Evolutionary conservation across 192 early-diverging fungal species (phyloP).

Genomic region (Backusella luteola): DNA sequence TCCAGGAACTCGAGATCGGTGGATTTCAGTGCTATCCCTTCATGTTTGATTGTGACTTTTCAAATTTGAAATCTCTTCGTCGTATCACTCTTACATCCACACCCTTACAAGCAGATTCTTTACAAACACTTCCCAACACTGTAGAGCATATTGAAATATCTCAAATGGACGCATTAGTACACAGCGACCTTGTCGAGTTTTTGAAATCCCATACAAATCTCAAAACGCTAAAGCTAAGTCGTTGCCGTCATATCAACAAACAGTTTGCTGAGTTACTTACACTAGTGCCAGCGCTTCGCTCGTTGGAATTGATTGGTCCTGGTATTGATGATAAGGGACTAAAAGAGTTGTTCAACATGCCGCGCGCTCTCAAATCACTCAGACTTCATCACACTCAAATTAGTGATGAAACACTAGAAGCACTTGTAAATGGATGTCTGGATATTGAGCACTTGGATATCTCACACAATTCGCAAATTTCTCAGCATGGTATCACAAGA

Average conservation of each 20-base stretch:
- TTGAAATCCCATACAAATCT: background rate
- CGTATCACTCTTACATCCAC: background rate
- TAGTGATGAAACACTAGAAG: background rate
- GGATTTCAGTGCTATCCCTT: constrained; percentile 2
- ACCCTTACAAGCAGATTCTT: background rate
- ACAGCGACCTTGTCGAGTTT: background rate
- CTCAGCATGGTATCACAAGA: background rate
- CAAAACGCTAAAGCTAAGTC: background rate
- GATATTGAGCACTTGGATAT: constrained; percentile 3
- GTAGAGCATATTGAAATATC: background rate
- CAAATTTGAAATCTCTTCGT: background rate
- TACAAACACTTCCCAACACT: background rate
- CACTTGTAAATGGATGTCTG: background rate
- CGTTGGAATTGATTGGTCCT: background rate
- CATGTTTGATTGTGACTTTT: constrained; percentile 13
- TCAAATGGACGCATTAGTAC: background rate
- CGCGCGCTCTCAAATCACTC: background rate
- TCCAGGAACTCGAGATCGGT: background rate
- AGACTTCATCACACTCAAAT: constrained; percentile 7
- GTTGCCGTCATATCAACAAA: background rate
- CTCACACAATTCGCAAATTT: background rate
- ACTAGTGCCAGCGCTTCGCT: background rate
- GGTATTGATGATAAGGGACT: background rate
- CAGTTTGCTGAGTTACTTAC: constrained; percentile 3
- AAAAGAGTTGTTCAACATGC: background rate